Evolutionary conservation across 2,329 filamentous ascomycete genomes (phyloP), one percentile per base, ranked within the genome.

Genomic region (Herpotrichia juniperi): DNA sequence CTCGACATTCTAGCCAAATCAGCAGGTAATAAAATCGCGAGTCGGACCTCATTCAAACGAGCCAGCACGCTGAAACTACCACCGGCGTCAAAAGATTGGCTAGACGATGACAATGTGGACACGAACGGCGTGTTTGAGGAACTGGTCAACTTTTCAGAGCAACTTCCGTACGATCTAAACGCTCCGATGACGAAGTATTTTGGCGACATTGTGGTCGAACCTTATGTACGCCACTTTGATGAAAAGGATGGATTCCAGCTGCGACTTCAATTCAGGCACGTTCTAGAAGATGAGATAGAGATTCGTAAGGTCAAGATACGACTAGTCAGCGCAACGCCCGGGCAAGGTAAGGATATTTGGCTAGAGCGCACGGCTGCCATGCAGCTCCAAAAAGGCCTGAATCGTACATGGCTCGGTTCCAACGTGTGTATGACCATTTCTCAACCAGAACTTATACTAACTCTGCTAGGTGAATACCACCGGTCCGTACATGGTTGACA

Each of bases 181-280:
- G 83, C 91, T 14, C 84, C 88, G 0, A 76, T 97, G 61, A 79
- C 81, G 0, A 86, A 86, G 46, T 92, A 96, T 64, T 96, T 96
- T 64, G 83, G 82, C 7, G 80, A 86, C 17, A 75, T 94, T 3
- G 78, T 85, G 35, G 77, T 96, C 1, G 83, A 88, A 17, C 87
- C 85, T 0, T 81, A 85, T 14, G 86, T 93, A 2, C 75, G 79
- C 21, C 93, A 96, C 64, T 83, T 87, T 44, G 80, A 87, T 1
- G 81, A 85, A 17, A 84, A 82, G 57, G 93, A 97, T 69, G 87
- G 89, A 12, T 93, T 96, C 59, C 83, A 85, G 8, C 68, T 96
- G 16, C 78, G 81, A 2, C 69, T 99, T 2, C 82, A 81, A 17
- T 76, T 96, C 37, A 79, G 83, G 44, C 92, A 91, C 70, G 73